Base-by-base conservation (phyloP, 345 rosid genomes). In the Luvunga scandens region DNA sequence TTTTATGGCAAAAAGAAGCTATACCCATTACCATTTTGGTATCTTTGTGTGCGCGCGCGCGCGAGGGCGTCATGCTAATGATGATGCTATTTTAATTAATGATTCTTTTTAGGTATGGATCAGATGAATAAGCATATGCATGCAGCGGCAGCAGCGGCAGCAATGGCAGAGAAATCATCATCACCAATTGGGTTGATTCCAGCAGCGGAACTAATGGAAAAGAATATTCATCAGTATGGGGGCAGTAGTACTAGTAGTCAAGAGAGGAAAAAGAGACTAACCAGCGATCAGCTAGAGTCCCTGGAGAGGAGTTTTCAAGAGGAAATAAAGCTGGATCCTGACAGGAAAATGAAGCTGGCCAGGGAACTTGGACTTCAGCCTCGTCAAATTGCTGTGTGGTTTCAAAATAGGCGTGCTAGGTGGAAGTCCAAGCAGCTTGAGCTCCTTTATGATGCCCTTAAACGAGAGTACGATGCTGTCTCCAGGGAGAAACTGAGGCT, bases 381-480 rank as follows among this genome's bases (percentile, higher is more conserved):
- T 0, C 86, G 96, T 65, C 98, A 95, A 81, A 87, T 92, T 48
- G 94, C 97, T 2, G 93, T 93, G 59, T 95, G 99, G 99, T 95
- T 95, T 77, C 99, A 93, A 79, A 93, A 92, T 84, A 86, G 93
- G 67, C 90, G 96, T 34, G 94, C 98, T 6, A 81, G 98, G 50
- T 95, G 99, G 98, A 95, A 95, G 81, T 83, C 91, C 31, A 93
- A 93, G 86, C 93, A 92, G 80, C 93, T 93, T 9, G 96, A 90
- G 79, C 89, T 87, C 74, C 86, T 90, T 30, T 95, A 95, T 28
- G 90, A 92, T 72, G 56, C 89, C 1, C 92, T 95, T 55, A 92
- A 90, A 78, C 89, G 82, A 57, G 96, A 93, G 59, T 92, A 80
- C 13, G 92, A 91, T 66, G 83, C 56, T 75, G 85, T 93, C 56